Base-by-base conservation (phyloP, 345 rosid species). In the Syzygium oleosum region DNA sequence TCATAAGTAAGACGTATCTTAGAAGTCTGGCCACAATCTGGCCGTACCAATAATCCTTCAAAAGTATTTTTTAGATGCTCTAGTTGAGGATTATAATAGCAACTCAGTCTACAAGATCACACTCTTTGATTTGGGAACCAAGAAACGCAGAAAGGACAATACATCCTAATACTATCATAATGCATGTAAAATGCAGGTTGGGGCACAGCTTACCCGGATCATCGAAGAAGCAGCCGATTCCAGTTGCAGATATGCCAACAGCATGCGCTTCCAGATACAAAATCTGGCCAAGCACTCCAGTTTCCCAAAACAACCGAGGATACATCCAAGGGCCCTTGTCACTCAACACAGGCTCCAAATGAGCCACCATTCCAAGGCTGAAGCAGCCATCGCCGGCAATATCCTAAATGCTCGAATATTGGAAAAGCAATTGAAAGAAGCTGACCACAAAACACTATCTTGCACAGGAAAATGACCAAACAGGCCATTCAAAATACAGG, bases 381-480 rank as follows among this genome's bases (percentile, higher is more conserved):
- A 97, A 97, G 91, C 98, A 97, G 87, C 99, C 99, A 91, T 96
- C 97, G 43, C 98, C 79, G 5, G 99, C 99, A 87, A 96, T 97
- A 88, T 97, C 97, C 98, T 94, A 92, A 92, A 92, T 53, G 49
- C 83, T 13, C 9, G 10, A 38, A 0, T 73, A 73, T 73, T 0
- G 27, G 83, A 41, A 34, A 1, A 73, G 49, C 41, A 22, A 73
- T 19, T 38, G 83, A 73, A 73, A 73, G 27, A 73, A 38, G 23
- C 83, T 38, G 15, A 2, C 6, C 49, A 38, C 83, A 38, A 73
- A 38, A 73, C 21, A 58, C 63, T 9, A 73, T 38, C 83, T 73
- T 73, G 27, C 49, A 73, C 25, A 73, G 23, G 46, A 5, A 56
- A 73, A 73, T 0, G 9, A 73, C 83, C 46, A 21, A 73, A 73